phyloP scores from a whole-genome alignment of 345 rosid species.

The Chamaenerion angustifolium region DNA sequence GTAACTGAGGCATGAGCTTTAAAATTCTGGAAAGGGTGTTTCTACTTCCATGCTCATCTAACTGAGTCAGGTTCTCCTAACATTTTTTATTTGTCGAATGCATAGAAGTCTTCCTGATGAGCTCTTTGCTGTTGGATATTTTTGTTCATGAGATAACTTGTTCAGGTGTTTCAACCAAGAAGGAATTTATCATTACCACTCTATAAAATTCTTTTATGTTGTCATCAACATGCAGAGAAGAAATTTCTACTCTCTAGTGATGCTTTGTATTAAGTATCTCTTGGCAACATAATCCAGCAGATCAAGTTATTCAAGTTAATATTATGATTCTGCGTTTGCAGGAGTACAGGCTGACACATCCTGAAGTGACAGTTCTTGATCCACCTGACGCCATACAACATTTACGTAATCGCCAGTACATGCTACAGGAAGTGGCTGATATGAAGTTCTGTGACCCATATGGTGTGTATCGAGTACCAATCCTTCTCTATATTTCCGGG shows the following conservation, averaged over 20 bases:
- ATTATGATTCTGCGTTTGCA: conserved; percentile 11
- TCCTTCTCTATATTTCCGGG: background rate
- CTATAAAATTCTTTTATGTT: too few species aligned
- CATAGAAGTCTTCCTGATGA: conserved; percentile 11
- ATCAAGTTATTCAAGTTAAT: background rate
- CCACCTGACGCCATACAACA: conserved; percentile 78
- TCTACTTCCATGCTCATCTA: conserved; percentile 39
- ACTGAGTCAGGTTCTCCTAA: conserved; percentile 41
- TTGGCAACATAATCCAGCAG: background rate
- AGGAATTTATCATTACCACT: too few species aligned
- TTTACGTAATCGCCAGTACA: conserved; percentile 58
- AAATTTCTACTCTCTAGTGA: too few species aligned
- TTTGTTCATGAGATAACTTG: background rate
- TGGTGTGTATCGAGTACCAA: conserved; percentile 16
- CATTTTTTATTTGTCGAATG: conserved; percentile 9
- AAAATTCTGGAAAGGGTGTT: conserved; percentile 27
- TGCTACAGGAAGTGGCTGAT: conserved; percentile 75
- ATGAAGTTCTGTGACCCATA: conserved; percentile 45
- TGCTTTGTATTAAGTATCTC: too few species aligned
- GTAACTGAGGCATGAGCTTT: conserved; percentile 32
- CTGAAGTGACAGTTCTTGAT: conserved; percentile 76
- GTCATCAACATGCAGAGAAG: too few species aligned
- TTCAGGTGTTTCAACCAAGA: too few species aligned
- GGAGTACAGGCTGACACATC: conserved; percentile 58
- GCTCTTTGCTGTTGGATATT: background rate